These are phyloP conservation scores for Helichrysum umbraculigerum DNA, from an alignment of 129 eudicot species.

Conservation along the genomic window DNA sequence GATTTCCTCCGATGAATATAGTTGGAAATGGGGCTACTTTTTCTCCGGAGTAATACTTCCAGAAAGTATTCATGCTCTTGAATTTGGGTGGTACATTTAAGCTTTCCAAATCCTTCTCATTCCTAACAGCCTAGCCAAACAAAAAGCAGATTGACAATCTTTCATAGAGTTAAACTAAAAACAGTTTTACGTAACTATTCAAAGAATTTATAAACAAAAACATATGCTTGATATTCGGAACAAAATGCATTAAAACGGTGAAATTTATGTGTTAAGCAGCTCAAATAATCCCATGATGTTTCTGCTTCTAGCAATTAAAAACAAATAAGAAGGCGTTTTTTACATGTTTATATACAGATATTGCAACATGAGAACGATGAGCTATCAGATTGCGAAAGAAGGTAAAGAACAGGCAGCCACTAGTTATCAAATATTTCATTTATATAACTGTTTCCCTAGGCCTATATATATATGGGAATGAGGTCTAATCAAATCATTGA, in stretches of 20 bases:
- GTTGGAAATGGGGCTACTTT: conserved; percentile 89
- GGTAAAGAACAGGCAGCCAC: too few relatives aligned
- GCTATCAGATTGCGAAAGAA: too few relatives aligned
- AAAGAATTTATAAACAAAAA: background rate
- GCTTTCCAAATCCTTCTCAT: conserved; percentile 77
- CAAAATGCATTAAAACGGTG: background rate
- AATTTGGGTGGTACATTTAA: conserved; percentile 69
- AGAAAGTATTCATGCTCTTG: conserved; percentile 78
- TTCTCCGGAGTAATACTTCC: conserved; percentile 94
- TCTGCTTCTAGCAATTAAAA: background rate
- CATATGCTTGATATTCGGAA: background rate
- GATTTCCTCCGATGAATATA: conserved; percentile 94
- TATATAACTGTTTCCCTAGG: too few relatives aligned
- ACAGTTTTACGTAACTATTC: too few relatives aligned
- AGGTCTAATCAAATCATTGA: too few relatives aligned
- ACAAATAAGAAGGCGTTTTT: background rate
- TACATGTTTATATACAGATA: background rate
- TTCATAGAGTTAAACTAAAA: background rate
- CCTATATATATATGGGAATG: too few relatives aligned
- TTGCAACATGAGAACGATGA: too few relatives aligned
- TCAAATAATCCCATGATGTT: background rate
- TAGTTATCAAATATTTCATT: too few relatives aligned
- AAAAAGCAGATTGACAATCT: background rate
- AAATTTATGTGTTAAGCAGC: background rate
- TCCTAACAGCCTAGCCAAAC: conserved; percentile 80